These are phyloP conservation scores for Tympanopsis confertula DNA, from an alignment of 2,329 filamentous ascomycete species.

Conservation along the genomic window DNA sequence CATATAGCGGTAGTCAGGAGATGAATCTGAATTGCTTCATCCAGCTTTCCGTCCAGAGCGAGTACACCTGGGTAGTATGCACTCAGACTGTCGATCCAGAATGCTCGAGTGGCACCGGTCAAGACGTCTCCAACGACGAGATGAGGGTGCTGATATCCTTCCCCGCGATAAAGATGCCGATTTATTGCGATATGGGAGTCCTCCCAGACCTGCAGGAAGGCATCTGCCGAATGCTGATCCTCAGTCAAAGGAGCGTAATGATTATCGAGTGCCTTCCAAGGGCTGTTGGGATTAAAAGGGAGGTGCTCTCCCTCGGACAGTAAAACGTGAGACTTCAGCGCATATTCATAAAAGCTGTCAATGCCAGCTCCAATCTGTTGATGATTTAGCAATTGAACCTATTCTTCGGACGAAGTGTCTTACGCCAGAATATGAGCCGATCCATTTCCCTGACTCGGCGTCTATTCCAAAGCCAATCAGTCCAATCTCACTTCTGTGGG, in stretches of 20 bases:
- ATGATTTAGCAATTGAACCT: too few relatives aligned
- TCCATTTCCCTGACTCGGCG: slow-evolving; percentile 82
- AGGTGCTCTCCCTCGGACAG: slow-evolving; percentile 63
- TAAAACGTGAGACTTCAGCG: slow-evolving; percentile 83
- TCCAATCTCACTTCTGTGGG: slow-evolving; percentile 70
- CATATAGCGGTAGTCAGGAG: slow-evolving; percentile 85
- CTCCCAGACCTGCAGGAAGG: slow-evolving; percentile 75
- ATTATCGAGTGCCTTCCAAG: background rate
- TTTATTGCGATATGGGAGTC: slow-evolving; percentile 79
- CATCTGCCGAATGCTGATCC: slow-evolving; percentile 48
- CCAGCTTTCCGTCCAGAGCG: slow-evolving; percentile 73
- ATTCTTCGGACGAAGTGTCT: background rate
- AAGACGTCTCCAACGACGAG: slow-evolving; percentile 82
- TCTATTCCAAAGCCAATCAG: slow-evolving; percentile 87
- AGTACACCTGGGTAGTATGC: slow-evolving; percentile 90
- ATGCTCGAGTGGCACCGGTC: slow-evolving; percentile 77
- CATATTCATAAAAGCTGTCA: slow-evolving; percentile 98
- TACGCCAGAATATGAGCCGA: slow-evolving; percentile 67
- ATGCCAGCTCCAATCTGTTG: slow-evolving; percentile 78
- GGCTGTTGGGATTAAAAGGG: slow-evolving; percentile 21
- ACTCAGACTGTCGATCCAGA: slow-evolving; percentile 92
- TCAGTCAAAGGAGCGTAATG: background rate
- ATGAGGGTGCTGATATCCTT: slow-evolving; percentile 59
- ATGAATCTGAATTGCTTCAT: slow-evolving; percentile 83
- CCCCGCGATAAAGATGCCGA: slow-evolving; percentile 75